These are phyloP conservation scores for Phytophthora fragariae DNA, from an alignment of 352 stramenopile genomes.

Conservation along the genomic window DNA sequence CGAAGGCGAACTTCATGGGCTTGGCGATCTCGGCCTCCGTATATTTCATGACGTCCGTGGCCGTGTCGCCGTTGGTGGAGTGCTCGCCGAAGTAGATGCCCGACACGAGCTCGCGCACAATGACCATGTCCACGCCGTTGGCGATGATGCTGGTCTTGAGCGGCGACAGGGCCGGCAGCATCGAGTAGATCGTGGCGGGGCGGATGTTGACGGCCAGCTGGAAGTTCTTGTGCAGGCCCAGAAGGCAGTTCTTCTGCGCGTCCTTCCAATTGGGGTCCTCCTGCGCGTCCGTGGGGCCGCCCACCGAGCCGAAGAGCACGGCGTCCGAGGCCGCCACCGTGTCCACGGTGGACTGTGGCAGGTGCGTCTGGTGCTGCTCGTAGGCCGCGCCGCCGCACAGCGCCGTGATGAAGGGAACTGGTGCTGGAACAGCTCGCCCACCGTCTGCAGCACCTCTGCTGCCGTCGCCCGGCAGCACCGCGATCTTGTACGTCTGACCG, in stretches of 20 bases:
- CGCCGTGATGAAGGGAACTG: slow-evolving; percentile 94
- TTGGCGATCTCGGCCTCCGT: slow-evolving; percentile 92
- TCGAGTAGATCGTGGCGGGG: slow-evolving; percentile 97
- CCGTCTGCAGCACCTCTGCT: slow-evolving; percentile 94
- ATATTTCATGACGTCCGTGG: slow-evolving; percentile 98
- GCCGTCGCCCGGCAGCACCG: slow-evolving; percentile 97
- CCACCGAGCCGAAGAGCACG: slow-evolving; percentile 97
- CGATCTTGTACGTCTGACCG: slow-evolving; percentile 87
- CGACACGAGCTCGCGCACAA: slow-evolving; percentile 98
- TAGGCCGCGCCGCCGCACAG: slow-evolving; percentile 97
- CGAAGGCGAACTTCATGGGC: slow-evolving; percentile 87
- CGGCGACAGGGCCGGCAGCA: slow-evolving; percentile 97
- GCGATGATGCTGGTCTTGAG: slow-evolving; percentile 97
- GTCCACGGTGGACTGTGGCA: slow-evolving; percentile 96
- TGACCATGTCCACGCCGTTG: slow-evolving; percentile 97
- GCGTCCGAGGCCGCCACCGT: slow-evolving; percentile 89
- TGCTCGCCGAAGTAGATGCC: slow-evolving; percentile 99
- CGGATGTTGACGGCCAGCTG: slow-evolving; percentile 98
- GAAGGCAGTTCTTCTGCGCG: slow-evolving; percentile 95
- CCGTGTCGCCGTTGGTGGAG: slow-evolving; percentile 70
- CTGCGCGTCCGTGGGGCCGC: slow-evolving; percentile 93
- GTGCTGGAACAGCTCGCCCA: slow-evolving; percentile 87
- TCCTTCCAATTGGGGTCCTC: slow-evolving; percentile 91
- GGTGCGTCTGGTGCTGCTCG: slow-evolving; percentile 91
- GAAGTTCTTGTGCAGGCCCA: slow-evolving; percentile 98